phyloP scores from a whole-genome alignment of 495 filamentous ascomycete genomes.

The Neurospora sp. region DNA sequence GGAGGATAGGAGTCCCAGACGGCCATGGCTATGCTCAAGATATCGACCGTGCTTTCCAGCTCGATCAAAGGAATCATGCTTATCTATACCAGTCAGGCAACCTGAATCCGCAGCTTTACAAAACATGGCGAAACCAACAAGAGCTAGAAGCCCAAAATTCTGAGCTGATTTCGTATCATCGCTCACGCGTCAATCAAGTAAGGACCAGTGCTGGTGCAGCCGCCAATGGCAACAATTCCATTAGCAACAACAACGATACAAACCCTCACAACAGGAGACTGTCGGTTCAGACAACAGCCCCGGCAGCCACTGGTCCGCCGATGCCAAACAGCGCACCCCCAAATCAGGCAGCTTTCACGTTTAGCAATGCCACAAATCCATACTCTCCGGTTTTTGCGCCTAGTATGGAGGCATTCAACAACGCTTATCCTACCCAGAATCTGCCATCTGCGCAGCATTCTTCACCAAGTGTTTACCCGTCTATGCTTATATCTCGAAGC shows the following conservation, averaged over 20 bases:
- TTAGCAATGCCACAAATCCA: neutral
- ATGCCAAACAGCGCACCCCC: neutral
- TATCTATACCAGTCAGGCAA: neutral
- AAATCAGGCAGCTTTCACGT: neutral
- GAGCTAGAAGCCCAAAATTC: neutral
- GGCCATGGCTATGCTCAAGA: neutral
- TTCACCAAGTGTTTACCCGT: neutral
- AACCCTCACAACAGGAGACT: neutral
- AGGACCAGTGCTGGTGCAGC: neutral
- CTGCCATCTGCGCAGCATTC: neutral
- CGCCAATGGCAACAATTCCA: neutral
- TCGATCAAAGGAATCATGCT: conserved; percentile 20
- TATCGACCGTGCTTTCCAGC: conserved; percentile 29
- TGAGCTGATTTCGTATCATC: neutral
- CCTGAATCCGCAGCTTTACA: neutral
- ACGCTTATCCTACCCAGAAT: neutral
- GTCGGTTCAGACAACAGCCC: neutral
- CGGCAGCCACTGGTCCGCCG: neutral
- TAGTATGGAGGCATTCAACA: neutral
- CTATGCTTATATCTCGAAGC: neutral
- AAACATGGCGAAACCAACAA: neutral
- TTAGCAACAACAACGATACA: neutral
- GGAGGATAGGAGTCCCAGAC: conserved; percentile 25
- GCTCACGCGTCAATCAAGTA: neutral
- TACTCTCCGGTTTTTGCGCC: neutral